Evolutionary conservation across 2,329 filamentous ascomycete genomes (phyloP).

Genomic region (Penicillium sp.): DNA sequence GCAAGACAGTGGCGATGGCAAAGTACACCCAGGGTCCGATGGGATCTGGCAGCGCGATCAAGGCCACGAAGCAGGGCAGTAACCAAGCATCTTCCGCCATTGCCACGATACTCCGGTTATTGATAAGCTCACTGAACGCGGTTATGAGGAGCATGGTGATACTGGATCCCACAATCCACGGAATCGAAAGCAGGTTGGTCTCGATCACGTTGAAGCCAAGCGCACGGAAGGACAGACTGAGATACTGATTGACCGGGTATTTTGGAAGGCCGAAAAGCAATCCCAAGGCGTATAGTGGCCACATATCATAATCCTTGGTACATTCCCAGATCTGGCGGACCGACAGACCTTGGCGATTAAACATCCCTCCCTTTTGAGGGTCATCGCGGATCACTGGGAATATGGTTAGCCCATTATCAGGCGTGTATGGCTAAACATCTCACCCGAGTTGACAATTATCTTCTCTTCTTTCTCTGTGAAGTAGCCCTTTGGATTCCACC

Average conservation of each 20-base stretch:
- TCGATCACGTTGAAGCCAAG: conserved; percentile 62
- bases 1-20: conserved; percentile 3
- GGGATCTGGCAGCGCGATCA: background rate
- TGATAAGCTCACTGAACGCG: background rate
- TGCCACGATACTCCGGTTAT: background rate
- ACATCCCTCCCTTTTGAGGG: conserved; percentile 61
- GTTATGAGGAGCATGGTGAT: conserved; percentile 1
- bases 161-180: conserved; percentile 22
- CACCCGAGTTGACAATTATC: conserved; percentile 60
- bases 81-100: conserved; percentile 5
- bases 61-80: background rate
- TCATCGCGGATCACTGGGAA: conserved; percentile 53
- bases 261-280: conserved; percentile 42
- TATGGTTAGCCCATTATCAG: background rate
- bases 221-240: conserved; percentile 46
- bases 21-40: background rate
- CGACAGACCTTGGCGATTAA: conserved; percentile 58
- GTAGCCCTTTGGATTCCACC: conserved; percentile 63
- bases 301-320: conserved; percentile 60
- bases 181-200: conserved; percentile 64
- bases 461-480: conserved; percentile 65
- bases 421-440: background rate
- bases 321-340: conserved; percentile 54
- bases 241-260: conserved; percentile 31
- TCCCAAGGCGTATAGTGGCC: conserved; percentile 57